Base-by-base conservation (phyloP, 331 rosid species). In the Pyrus hybrid region DNA sequence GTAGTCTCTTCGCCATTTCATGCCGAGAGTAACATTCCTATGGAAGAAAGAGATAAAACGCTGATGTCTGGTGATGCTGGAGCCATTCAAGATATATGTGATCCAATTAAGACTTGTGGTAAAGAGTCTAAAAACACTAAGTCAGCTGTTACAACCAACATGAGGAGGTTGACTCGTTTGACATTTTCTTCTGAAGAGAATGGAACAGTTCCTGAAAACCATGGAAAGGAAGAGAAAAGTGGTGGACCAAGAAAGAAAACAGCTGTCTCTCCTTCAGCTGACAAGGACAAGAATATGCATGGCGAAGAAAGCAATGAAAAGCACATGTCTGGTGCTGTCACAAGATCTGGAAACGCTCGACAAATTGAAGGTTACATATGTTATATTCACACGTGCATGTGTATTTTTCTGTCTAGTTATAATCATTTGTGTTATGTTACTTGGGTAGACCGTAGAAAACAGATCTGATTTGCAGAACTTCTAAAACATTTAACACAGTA, bases 291-390 rank as follows among this genome's bases (percentile, higher is more conserved):
- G n/a, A 43, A 13, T 7, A 62, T 37, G 25, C 41, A 16, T 32
- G 10, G 32, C 22, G 43, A 62, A 54, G 76, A 70, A 45, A 62
- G 35, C 29, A 45, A 61, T 6, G 47, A 35, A 41, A 70, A 17
- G 43, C 53, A 29, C n/a, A 45, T 4, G 18, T 47, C 76, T 35
- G 61, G 53, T 47, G 54, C 14, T 60, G 76, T 70, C 43, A 75
- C 61, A 75, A 65, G 32, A 70, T 41, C 13, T 13, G 22, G 45
- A 73, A 73, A 62, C 64, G 17, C 25, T 69, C 56, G 32, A 33
- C 76, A 77, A 70, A 11, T 49, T 47, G 80, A 77, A 62, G 80
- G 76, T 70, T 45, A 47, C n/a, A 37, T 77, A 45, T 43, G 20
- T 21, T 61, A 37, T 60, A 37, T 33, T 66, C 43, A 66, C 70